These are phyloP conservation scores for Acacia pycnantha DNA, from an alignment of 331 rosid species.

Conservation along the genomic window DNA sequence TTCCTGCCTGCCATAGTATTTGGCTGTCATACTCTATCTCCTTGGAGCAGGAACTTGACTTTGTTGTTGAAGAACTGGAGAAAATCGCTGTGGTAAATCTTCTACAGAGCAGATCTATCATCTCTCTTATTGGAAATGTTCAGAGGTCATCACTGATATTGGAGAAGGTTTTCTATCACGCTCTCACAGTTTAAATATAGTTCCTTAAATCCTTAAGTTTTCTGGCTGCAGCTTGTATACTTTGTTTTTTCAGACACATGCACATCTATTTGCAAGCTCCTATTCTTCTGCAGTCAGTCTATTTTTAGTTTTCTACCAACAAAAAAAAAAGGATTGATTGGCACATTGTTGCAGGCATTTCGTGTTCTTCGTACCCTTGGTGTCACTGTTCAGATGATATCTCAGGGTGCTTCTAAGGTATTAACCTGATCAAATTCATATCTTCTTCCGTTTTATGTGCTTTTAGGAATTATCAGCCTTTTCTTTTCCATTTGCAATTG, in stretches of 20 bases:
- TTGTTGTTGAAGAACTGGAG: constrained; percentile 89
- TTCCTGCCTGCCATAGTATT: constrained; percentile 1
- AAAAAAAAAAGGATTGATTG: not conserved
- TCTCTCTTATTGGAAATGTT: constrained; percentile 94
- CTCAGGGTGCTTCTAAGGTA: constrained; percentile 98
- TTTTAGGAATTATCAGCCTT: constrained; percentile 6
- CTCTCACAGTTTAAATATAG: constrained; percentile 21
- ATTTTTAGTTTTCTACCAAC: constrained; percentile 6
- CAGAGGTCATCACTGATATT: constrained; percentile 90
- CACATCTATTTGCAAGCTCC: constrained; percentile 2
- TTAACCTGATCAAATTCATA: constrained; percentile 15
- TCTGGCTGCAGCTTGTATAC: not conserved
- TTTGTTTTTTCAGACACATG: constrained; percentile 17
- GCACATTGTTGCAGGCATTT: constrained; percentile 62
- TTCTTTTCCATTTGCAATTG: not conserved
- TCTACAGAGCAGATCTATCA: constrained; percentile 85
- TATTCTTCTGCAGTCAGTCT: constrained; percentile 17
- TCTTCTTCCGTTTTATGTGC: not conserved
- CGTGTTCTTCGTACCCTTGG: constrained; percentile 74
- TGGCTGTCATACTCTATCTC: constrained; percentile 29
- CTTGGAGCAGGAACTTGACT: constrained; percentile 81
- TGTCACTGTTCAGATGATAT: constrained; percentile 96
- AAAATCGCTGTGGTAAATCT: constrained; percentile 91
- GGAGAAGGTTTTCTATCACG: constrained; percentile 66
- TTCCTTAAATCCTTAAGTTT: not conserved